Evolutionary conservation across 345 rosid genomes (phyloP).

Genomic region (Brassica rapa): DNA sequence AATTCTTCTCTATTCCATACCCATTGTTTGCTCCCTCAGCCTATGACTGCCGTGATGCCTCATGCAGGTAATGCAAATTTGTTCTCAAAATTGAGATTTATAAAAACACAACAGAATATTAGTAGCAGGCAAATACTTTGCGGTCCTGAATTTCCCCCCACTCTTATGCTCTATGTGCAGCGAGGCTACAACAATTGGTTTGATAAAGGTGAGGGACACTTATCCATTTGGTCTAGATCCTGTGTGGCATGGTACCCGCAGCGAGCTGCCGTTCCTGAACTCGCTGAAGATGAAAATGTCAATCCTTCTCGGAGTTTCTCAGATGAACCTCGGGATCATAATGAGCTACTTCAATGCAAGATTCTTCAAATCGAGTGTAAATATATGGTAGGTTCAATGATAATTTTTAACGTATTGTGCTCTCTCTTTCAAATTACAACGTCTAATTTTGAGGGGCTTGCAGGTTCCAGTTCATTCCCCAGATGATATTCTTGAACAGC

Average conservation of each 20-base stretch:
- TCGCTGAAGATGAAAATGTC: slow-evolving; percentile 99
- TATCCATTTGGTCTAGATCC: slow-evolving; percentile 98
- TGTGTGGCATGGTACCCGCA: slow-evolving; percentile 88
- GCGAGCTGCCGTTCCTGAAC: slow-evolving; percentile 90
- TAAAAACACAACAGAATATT: background rate
- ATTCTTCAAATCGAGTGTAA: slow-evolving; percentile 61
- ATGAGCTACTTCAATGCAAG: slow-evolving; percentile 87
- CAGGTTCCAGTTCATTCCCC: slow-evolving; percentile 98
- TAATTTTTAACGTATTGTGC: background rate
- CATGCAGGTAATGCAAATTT: slow-evolving; percentile 69
- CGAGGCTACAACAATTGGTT: slow-evolving; percentile 44
- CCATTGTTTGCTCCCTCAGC: slow-evolving; percentile 86
- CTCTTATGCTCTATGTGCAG: slow-evolving; percentile 22
- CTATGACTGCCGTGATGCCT: slow-evolving; percentile 91
- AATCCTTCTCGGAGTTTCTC: slow-evolving; percentile 91
- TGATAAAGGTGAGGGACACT: slow-evolving; percentile 75
- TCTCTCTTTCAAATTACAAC: background rate
- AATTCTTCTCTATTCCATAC: slow-evolving; percentile 94
- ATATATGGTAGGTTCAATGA: slow-evolving; percentile 49
- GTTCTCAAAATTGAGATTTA: slow-evolving; percentile 12
- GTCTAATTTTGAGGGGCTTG: background rate
- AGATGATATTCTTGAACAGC: slow-evolving; percentile 84
- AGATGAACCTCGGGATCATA: slow-evolving; percentile 95
- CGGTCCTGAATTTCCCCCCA: background rate
- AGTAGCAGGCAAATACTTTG: background rate